phyloP scores from a whole-genome alignment of 2,329 filamentous ascomycete species.

The Salinomyces thailandicus region DNA sequence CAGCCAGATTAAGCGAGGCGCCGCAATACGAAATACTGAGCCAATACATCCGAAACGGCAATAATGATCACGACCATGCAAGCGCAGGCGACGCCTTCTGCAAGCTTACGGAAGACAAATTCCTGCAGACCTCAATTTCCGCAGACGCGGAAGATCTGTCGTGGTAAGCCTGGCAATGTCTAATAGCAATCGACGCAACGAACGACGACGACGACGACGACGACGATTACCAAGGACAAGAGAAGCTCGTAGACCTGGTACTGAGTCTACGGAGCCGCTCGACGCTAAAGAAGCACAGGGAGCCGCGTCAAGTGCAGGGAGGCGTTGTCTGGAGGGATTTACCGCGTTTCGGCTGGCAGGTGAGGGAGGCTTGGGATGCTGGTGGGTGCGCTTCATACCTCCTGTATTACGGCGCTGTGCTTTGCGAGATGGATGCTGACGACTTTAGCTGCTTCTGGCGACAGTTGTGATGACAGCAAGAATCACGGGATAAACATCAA shows the following conservation, averaged over 20 bases:
- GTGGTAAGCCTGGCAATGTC: constrained; percentile 8
- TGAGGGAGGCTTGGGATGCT: constrained; percentile 24
- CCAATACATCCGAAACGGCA: not conserved
- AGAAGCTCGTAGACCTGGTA: constrained; percentile 12
- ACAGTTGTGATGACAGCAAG: not conserved
- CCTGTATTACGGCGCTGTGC: not conserved
- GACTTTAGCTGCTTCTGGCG: not conserved
- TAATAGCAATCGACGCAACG: constrained; percentile 5
- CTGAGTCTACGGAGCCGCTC: constrained; percentile 3
- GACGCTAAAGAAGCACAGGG: not conserved
- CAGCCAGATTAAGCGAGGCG: not conserved
- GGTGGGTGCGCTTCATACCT: constrained; percentile 12
- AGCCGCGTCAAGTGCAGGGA: constrained; percentile 13
- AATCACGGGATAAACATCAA: not conserved
- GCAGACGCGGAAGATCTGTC: constrained; percentile 7
- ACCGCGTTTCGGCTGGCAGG: constrained; percentile 20
- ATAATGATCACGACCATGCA: too few species aligned
- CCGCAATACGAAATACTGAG: not conserved
- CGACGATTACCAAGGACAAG: constrained; percentile 3
- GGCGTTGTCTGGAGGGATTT: constrained; percentile 21
- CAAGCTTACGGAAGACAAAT: constrained; percentile 7
- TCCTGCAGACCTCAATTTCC: not conserved
- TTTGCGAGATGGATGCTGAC: constrained; percentile 4
- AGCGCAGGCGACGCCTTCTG: constrained; percentile 6
- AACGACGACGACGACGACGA: too few species aligned